These are phyloP conservation scores for Pichia sorboxylosa DNA, from an alignment of 1,139 yeast species.

Conservation along the genomic window DNA sequence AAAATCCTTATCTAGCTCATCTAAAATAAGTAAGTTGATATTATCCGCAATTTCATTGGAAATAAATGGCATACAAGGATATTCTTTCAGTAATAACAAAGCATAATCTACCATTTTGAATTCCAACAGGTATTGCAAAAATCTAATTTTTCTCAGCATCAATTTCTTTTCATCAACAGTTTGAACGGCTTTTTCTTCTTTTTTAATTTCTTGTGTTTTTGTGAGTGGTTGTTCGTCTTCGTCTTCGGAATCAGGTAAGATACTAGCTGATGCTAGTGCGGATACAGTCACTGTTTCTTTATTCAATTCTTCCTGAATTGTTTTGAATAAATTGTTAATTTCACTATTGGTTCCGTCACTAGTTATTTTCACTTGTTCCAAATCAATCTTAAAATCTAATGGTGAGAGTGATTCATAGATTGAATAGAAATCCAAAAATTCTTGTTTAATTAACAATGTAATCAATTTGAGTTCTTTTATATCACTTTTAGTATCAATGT, in stretches of 20 bases:
- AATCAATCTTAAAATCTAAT: conserved; percentile 22
- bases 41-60: conserved; percentile 42
- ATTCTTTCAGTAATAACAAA: conserved; percentile 43
- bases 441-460: conserved; percentile 52
- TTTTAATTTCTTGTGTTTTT: conserved; percentile 3
- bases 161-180: conserved; percentile 13
- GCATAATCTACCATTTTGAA: conserved; percentile 60
- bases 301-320: conserved; percentile 37
- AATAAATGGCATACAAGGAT: conserved; percentile 52
- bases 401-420: conserved; percentile 43
- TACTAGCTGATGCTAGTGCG: conserved; percentile 85
- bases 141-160: conserved; percentile 26
- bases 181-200: conserved; percentile 2
- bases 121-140: conserved; percentile 44
- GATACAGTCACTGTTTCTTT: conserved; percentile 59
- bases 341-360: conserved; percentile 12
- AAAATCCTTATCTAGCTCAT: conserved; percentile 43
- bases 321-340: conserved; percentile 28
- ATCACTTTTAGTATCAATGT: conserved; percentile 20
- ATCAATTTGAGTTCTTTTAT: conserved; percentile 35
- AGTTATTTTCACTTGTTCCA: conserved; percentile 16
- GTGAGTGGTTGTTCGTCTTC: conserved; percentile 11
- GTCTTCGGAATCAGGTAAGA: conserved; percentile 55
- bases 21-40: conserved; percentile 39
- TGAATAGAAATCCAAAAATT: conserved; percentile 54